Conservation (phyloP, 2,329 filamentous ascomycete genomes). For the Coniella lustricola region DNA sequence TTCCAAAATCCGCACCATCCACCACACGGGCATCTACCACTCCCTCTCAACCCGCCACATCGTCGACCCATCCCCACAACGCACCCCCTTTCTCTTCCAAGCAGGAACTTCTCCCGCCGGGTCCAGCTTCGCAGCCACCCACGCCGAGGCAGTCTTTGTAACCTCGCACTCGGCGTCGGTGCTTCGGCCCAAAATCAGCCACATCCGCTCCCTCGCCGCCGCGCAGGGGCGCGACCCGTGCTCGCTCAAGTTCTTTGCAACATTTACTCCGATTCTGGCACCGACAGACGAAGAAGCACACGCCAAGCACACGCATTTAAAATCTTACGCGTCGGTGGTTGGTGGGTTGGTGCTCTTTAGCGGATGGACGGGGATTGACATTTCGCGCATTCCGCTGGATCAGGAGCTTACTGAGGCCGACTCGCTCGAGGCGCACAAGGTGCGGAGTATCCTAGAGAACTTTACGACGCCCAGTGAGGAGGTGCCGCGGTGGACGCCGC, state of each 20-base stretch:
- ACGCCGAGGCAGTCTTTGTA: constrained; percentile 50
- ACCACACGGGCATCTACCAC: constrained; percentile 44
- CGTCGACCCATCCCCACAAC: constrained; percentile 41
- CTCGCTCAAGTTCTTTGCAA: constrained; percentile 42
- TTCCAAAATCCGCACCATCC: constrained; percentile 43
- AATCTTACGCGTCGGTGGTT: constrained; percentile 39
- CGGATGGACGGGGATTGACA: constrained; percentile 48
- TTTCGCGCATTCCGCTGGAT: constrained; percentile 44
- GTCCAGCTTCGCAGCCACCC: constrained; percentile 41
- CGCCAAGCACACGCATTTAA: constrained; percentile 37
- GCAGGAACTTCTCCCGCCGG: constrained; percentile 48
- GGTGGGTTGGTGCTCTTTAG: constrained; percentile 43
- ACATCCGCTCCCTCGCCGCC: constrained; percentile 40
- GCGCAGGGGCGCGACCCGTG: constrained; percentile 41
- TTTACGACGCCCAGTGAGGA: constrained; percentile 37
- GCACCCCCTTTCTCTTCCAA: constrained; percentile 45
- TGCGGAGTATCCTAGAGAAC: constrained; percentile 34
- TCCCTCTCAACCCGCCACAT: constrained; percentile 30
- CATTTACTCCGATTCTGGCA: constrained; percentile 37
- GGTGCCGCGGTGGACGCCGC: constrained; percentile 38
- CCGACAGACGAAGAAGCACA: constrained; percentile 38
- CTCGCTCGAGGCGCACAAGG: constrained; percentile 39
- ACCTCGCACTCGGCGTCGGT: constrained; percentile 39
- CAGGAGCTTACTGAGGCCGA: constrained; percentile 44
- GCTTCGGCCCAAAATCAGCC: constrained; percentile 38